Percentiles rank a stretch among this genome's conserved stretches.
phyloP scores from a whole-genome alignment of 2,329 filamentous ascomycete species.

The Neoascochyta sp. region DNA sequence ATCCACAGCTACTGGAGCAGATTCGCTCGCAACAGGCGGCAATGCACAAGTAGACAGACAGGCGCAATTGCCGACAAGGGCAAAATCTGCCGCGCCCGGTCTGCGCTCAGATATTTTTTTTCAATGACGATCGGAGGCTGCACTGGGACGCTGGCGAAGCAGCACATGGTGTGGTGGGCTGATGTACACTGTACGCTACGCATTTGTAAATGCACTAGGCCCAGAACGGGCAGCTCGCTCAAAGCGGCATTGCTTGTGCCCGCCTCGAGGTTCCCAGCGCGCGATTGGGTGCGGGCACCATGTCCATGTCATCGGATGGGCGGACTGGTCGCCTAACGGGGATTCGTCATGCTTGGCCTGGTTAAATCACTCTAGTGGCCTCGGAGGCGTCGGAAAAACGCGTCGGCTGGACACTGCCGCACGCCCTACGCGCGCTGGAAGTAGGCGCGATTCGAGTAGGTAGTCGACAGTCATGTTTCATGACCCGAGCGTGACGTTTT shows the following conservation, averaged over 20 bases:
- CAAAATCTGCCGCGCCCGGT: no score
- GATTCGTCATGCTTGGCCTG: conserved; percentile 9
- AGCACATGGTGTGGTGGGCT: conserved; percentile 9
- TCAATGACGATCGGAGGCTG: no score
- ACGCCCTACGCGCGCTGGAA: no score
- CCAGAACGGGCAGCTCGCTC: conserved; percentile 7
- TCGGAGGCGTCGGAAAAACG: conserved; percentile 6
- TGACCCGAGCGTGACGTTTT: no score
- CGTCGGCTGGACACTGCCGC: no score
- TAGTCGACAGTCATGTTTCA: no score
- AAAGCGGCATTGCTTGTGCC: conserved; percentile 1
- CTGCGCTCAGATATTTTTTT: no score
- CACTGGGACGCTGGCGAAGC: conserved; percentile 3
- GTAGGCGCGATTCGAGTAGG: no score
- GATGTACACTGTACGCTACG: conserved; percentile 3
- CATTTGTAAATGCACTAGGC: no score
- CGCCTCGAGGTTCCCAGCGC: neutral
- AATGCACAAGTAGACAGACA: conserved; percentile 7
- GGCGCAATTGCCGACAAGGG: conserved; percentile 3
- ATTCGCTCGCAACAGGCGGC: conserved; percentile 42
- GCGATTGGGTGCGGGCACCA: conserved; percentile 8
- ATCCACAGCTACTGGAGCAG: conserved; percentile 44
- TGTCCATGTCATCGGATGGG: conserved; percentile 10
- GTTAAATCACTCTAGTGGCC: no score
- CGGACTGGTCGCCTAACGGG: conserved; percentile 8